A percentile compares a stretch with the other conserved stretches of the same genome.
Conservation (phyloP, 2,329 filamentous ascomycete species). For the Claviceps purpurea region DNA sequence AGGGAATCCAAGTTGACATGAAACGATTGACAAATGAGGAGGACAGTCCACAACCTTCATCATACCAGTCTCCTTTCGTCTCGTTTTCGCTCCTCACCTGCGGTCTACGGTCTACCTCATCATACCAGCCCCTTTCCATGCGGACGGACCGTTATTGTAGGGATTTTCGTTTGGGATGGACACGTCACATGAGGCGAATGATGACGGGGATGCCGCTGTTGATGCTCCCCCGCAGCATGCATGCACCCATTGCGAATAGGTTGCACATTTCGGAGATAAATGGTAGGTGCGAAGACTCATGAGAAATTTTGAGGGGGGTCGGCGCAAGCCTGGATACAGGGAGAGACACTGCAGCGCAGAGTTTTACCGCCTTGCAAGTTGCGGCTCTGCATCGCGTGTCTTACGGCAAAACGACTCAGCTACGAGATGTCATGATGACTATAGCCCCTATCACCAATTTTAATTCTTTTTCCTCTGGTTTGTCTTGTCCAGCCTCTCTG, state of each 20-base stretch:
- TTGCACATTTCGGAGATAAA: not conserved
- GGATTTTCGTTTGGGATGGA: not conserved
- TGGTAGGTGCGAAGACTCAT: too few species aligned
- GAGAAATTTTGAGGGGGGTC: not conserved
- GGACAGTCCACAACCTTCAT: not conserved
- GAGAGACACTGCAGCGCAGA: too few species aligned
- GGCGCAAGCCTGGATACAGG: too few species aligned
- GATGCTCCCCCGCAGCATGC: not conserved
- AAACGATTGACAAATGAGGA: not conserved
- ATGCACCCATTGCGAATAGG: not conserved
- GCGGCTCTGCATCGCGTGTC: too few species aligned
- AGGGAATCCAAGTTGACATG: not conserved
- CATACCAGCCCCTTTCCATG: not conserved
- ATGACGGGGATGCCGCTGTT: not conserved
- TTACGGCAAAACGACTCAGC: too few species aligned
- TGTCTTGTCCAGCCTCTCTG: too few species aligned
- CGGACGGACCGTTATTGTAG: not conserved
- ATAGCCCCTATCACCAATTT: too few species aligned
- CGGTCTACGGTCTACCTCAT: not conserved
- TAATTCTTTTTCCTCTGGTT: too few species aligned
- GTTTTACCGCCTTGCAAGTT: too few species aligned
- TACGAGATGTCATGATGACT: too few species aligned
- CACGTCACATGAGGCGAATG: not conserved
- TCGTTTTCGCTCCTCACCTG: not conserved
- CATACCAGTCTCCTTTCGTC: not conserved